These are phyloP conservation scores for Fraxinus nigra DNA, from an alignment of 305 asterid genomes.

Conservation along the genomic window DNA sequence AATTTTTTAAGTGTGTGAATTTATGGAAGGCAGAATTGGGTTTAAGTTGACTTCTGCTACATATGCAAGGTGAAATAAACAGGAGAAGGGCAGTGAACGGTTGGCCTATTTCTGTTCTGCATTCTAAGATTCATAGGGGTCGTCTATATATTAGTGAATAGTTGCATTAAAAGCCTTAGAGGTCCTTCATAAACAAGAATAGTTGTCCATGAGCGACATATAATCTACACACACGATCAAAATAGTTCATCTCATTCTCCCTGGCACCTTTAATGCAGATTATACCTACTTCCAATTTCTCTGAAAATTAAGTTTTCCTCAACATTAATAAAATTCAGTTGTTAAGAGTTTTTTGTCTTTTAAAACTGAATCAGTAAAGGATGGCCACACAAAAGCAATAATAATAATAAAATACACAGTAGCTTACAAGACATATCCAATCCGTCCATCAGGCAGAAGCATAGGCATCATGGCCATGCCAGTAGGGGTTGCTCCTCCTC, in stretches of 20 bases:
- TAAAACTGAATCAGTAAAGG: not conserved
- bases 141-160: not conserved
- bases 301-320: not conserved
- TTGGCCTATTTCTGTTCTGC: not conserved
- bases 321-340: not conserved
- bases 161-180: not conserved
- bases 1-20: not conserved
- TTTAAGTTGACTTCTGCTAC: not conserved
- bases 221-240: not conserved
- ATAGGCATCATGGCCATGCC: slow-evolving; percentile 59
- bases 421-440: slow-evolving; percentile 59
- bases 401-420: slow-evolving; percentile 5
- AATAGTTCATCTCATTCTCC: not conserved
- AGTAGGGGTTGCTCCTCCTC: slow-evolving; percentile 40
- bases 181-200: not conserved
- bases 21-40: not conserved
- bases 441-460: slow-evolving; percentile 60
- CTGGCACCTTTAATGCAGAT: not conserved
- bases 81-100: not conserved
- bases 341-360: not conserved
- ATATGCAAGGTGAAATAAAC: not conserved
- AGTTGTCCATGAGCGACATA: not conserved
- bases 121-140: not conserved
- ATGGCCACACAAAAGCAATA: not conserved
- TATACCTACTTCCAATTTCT: not conserved